Conservation (phyloP, 768 basidiomycete species). For the Boletus rubroflammeus region DNA sequence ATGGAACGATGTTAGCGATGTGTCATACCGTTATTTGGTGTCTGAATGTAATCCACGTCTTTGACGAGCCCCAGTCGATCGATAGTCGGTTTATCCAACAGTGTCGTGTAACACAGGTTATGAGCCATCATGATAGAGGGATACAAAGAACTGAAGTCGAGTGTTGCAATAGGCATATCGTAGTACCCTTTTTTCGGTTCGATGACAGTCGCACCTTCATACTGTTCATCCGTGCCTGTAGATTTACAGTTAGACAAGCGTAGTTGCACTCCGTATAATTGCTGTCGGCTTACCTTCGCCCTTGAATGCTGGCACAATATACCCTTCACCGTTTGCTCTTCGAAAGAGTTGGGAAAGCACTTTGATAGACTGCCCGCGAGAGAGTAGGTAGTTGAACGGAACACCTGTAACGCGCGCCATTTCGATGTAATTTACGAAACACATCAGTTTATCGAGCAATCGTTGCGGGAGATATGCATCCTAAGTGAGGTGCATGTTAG, state of each 20-base stretch:
- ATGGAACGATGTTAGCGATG: not conserved
- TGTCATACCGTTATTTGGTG: slow-evolving; percentile 85
- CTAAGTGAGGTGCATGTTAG: slow-evolving; percentile 37
- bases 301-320: slow-evolving; percentile 82
- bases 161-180: slow-evolving; percentile 92
- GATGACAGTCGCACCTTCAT: slow-evolving; percentile 98
- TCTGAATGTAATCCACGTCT: slow-evolving; percentile 88
- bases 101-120: slow-evolving; percentile 96
- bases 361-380: slow-evolving; percentile 97
- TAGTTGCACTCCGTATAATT: not conserved
- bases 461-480: slow-evolving; percentile 98
- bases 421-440: slow-evolving; percentile 96
- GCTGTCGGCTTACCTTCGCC: slow-evolving; percentile 60
- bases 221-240: slow-evolving; percentile 88
- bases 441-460: slow-evolving; percentile 97
- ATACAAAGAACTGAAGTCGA: slow-evolving; percentile 98
- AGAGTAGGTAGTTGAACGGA: slow-evolving; percentile 92
- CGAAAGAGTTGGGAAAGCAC: slow-evolving; percentile 95
- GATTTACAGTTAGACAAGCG: not conserved
- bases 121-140: slow-evolving; percentile 99
- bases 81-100: slow-evolving; percentile 78
- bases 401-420: slow-evolving; percentile 99
- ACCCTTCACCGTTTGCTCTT: slow-evolving; percentile 87
- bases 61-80: slow-evolving; percentile 74
- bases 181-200: slow-evolving; percentile 97